Evolutionary conservation across 169 alveolate species (phyloP), one percentile per base, ranked within the genome.

Genomic region (Besnoitia besnoiti): DNA sequence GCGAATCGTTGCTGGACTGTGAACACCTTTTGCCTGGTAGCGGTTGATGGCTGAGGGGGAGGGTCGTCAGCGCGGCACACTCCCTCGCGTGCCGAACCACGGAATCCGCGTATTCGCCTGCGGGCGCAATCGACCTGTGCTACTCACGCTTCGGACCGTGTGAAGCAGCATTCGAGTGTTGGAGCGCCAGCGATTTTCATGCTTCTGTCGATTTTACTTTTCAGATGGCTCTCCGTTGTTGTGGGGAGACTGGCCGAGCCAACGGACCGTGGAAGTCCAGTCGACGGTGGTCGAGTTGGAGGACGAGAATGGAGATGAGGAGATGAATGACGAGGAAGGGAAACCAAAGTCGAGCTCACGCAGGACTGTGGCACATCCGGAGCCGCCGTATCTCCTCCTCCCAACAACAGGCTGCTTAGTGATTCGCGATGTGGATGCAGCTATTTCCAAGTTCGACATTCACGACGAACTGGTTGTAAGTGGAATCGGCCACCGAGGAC

Each of bases 161-260:
- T n/a, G n/a, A n/a, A n/a, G n/a, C n/a, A n/a, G n/a, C n/a, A n/a
- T n/a, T n/a, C n/a, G n/a, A n/a, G n/a, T n/a, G n/a, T n/a, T n/a
- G n/a, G n/a, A n/a, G n/a, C n/a, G n/a, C n/a, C n/a, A n/a, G n/a
- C n/a, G n/a, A n/a, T n/a, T n/a, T n/a, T n/a, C n/a, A n/a, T 55
- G 61, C 40, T 35, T 37, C 12, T 5, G 40, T 10, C 40, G 10
- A 39, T 77, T 19, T 2, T 42, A 0, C 21, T 8, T 21, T 40
- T 10, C 87, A 77, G 87, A 77, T 3, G 87, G 59, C 3, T 77
- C 87, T 39, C 87, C 87, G 12, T 55, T 77, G 40, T 37, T 77
- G 55, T 37, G 50, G 87, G 40, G 30, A n/a, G 61, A 77, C 21
- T 77, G 87, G 87, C 87, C 87, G 8, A 77, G 37, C 35, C 49